Evolutionary conservation across 164 flowering plant genomes (phyloP).

Genomic region (Protea cynaroides): DNA sequence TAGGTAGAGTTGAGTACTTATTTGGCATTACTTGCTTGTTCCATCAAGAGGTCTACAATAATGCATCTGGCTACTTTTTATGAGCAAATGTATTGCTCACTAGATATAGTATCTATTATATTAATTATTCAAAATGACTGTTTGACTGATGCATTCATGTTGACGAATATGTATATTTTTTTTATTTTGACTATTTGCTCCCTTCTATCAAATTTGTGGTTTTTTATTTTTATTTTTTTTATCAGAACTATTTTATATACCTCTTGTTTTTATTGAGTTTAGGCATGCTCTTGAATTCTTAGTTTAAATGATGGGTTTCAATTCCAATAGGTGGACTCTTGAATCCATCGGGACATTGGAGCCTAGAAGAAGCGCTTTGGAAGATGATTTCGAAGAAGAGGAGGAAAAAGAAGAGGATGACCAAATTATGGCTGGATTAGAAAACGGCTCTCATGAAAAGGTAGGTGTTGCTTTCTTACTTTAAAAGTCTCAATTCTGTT

Average conservation of each 20-base stretch:
- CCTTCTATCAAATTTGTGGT: background rate
- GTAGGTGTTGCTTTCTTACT: slow-evolving; percentile 22
- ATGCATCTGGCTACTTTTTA: background rate
- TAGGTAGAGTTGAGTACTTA: too few species aligned
- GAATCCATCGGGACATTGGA: slow-evolving; percentile 67
- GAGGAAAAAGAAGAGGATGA: slow-evolving; percentile 95
- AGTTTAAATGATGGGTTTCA: background rate
- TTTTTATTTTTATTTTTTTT: background rate
- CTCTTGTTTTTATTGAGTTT: background rate
- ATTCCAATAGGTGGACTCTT: slow-evolving; percentile 64
- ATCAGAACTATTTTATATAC: background rate
- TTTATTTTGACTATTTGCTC: too few species aligned
- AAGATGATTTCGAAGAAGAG: slow-evolving; percentile 99
- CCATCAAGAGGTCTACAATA: background rate
- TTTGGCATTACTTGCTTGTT: too few species aligned
- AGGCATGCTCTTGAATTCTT: background rate
- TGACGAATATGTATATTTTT: too few species aligned
- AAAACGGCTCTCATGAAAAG: slow-evolving; percentile 55
- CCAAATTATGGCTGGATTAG: slow-evolving; percentile 42
- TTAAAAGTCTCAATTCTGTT: background rate
- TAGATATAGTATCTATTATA: background rate
- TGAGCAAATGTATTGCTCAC: background rate
- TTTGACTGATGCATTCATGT: background rate
- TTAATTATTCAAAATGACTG: background rate
- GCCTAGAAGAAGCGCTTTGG: slow-evolving; percentile 93